Conservation (phyloP, 371 early-diverging fungal species). For the Fennellomyces sp. region DNA sequence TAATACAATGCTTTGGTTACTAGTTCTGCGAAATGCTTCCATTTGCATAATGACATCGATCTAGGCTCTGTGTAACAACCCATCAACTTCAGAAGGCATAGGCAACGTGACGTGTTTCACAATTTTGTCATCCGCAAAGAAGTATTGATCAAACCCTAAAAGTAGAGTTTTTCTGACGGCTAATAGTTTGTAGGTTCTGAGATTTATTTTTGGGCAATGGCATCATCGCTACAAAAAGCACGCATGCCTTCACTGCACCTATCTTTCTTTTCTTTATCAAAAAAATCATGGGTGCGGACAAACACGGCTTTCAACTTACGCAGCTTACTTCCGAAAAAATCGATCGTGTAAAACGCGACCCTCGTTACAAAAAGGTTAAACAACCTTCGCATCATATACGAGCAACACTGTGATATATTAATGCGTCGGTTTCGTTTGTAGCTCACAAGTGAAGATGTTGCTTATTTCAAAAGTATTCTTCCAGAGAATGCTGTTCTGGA, state of each 20-base stretch:
- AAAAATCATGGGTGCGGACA: constrained; percentile 16
- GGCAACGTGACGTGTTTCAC: no score
- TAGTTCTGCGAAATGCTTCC: no score
- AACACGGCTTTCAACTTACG: constrained; percentile 37
- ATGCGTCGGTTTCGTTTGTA: constrained; percentile 7
- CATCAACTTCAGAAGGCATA: no score
- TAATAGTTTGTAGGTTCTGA: no score
- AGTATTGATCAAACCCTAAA: no score
- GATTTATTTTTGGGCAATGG: neutral
- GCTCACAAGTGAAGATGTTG: constrained; percentile 59
- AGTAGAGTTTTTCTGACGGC: no score
- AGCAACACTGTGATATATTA: neutral
- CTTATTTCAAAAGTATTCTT: constrained; percentile 55
- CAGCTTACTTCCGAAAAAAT: constrained; percentile 34
- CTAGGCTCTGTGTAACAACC: no score
- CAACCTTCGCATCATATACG: neutral
- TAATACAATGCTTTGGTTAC: no score
- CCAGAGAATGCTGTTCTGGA: constrained; percentile 28
- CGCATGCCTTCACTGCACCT: neutral
- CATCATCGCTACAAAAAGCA: neutral
- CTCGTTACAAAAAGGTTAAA: constrained; percentile 58
- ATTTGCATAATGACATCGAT: no score
- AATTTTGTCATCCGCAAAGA: no score
- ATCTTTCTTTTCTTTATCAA: neutral
- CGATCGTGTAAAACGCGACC: constrained; percentile 38